Evolutionary conservation across 257 asterid genomes (phyloP).

Genomic region (Eucommia ulmoides): DNA sequence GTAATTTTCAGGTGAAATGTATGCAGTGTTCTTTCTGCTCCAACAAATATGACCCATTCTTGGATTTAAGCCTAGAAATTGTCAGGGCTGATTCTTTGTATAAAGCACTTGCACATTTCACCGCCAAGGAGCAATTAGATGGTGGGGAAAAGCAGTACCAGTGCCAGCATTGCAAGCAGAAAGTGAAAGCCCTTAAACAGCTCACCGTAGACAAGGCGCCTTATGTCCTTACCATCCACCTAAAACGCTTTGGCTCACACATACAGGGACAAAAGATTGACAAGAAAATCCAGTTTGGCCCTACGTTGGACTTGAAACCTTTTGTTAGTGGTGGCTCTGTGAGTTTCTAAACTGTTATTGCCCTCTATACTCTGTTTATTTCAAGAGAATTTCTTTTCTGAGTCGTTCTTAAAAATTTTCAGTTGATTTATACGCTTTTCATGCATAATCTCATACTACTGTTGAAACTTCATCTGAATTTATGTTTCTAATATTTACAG

Average conservation of each 20-base stretch:
- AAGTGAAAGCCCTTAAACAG: slow-evolving; percentile 89
- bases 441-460: no score
- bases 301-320: slow-evolving; percentile 73
- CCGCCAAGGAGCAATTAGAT: slow-evolving; percentile 77
- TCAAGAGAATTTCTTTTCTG: no score
- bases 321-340: slow-evolving; percentile 78
- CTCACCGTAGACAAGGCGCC: slow-evolving; percentile 77
- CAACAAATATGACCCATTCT: slow-evolving; percentile 81
- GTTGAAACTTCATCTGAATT: no score
- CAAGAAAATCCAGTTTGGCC: slow-evolving; percentile 45
- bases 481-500: no score
- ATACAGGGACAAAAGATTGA: slow-evolving; percentile 60
- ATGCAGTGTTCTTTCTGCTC: slow-evolving; percentile 89
- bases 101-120: slow-evolving; percentile 82
- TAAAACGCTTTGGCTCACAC: slow-evolving; percentile 76
- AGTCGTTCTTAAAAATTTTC: no score
- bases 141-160: slow-evolving; percentile 88
- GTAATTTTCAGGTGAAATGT: slow-evolving; percentile 79
- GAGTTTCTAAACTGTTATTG: no score
- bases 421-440: no score
- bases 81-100: slow-evolving; percentile 57
- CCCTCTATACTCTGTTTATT: no score
- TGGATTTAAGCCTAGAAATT: slow-evolving; percentile 88
- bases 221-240: slow-evolving; percentile 76
- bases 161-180: slow-evolving; percentile 91